These are phyloP conservation scores for Scytalidium sp. DNA, from an alignment of 2,329 filamentous ascomycete species.

Conservation along the genomic window DNA sequence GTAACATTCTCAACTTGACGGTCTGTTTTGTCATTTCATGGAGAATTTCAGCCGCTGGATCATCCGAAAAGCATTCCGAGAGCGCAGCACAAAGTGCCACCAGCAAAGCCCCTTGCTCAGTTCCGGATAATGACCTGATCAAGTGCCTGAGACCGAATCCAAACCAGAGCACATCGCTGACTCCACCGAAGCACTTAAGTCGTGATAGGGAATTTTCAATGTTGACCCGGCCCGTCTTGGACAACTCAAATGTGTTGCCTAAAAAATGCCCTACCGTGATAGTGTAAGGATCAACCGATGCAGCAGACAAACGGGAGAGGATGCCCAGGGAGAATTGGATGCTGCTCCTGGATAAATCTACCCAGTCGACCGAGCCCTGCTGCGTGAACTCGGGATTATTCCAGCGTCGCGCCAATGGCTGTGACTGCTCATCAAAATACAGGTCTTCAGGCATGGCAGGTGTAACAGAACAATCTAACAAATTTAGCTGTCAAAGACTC, in stretches of 20 bases:
- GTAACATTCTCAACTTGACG: too few species aligned
- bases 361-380: constrained; percentile 19
- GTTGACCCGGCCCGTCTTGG: constrained; percentile 4
- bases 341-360: constrained; percentile 9
- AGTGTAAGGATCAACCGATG: constrained; percentile 14
- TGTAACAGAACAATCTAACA: too few species aligned
- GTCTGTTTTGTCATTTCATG: constrained; percentile 6
- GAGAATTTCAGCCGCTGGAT: not conserved
- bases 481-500: too few species aligned
- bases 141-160: constrained; percentile 20
- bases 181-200: constrained; percentile 2
- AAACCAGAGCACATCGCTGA: constrained; percentile 14
- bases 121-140: constrained; percentile 12
- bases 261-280: constrained; percentile 12
- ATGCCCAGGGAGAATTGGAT: constrained; percentile 12
- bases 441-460: too few species aligned
- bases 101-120: constrained; percentile 14
- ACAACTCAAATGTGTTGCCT: constrained; percentile 9
- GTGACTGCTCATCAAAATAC: too few species aligned
- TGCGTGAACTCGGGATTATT: too few species aligned
- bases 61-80: constrained; percentile 6
- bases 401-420: too few species aligned
- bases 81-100: constrained; percentile 16
- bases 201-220: constrained; percentile 4
- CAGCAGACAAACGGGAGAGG: constrained; percentile 12